Base-by-base conservation (phyloP, 208 protist species). In the Herpetomonas samuelpessoai region DNA sequence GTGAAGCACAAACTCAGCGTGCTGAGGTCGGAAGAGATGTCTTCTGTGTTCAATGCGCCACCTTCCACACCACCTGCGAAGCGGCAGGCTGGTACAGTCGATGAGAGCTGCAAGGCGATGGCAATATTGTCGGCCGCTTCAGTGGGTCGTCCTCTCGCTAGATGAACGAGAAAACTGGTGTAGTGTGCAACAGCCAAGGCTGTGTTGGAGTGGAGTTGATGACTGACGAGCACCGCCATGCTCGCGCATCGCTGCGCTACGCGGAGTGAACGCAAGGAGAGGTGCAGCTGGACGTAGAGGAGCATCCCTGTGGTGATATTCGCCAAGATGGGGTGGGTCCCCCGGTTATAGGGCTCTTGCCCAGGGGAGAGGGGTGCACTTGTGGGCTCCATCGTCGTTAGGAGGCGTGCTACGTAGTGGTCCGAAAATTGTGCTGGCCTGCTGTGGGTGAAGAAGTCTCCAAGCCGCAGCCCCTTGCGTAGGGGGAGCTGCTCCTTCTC, bases 241-340 rank as follows among this genome's bases (percentile, higher is more conserved):
- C 75, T 68, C 47, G 81, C 74, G 61, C 88, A 92, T 31, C 74
- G 80, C 39, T 69, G 65, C 9, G 88, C 84, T 6, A 78, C 71
- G 6, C 64, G 62, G 2, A 91, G 57, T 0, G 88, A 83, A 22
- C 65, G 71, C 10, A 92, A 54, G 14, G 73, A 76, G 7, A 92
- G 65, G 62, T 92, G 85, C 55, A 81, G 84, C 50, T 87, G 82
- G 0, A 78, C 71, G 57, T 92, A 95, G 21, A 89, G 62, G 22
- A 95, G 80, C 67, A 95, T 83, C 3, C 88, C 85, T 57, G 68
- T 81, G 12, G 85, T 83, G 54, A 92, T 92, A 66, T 80, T 81
- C 27, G 69, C 62, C 30, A 94, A 64, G n/a, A 86, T 74, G 6
- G 74, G 72, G 47, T 84, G 74, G 3, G 81, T 76, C 30, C 78